Conservation (phyloP, 192 early-diverging fungal genomes). For the Mortierella antarctica region DNA sequence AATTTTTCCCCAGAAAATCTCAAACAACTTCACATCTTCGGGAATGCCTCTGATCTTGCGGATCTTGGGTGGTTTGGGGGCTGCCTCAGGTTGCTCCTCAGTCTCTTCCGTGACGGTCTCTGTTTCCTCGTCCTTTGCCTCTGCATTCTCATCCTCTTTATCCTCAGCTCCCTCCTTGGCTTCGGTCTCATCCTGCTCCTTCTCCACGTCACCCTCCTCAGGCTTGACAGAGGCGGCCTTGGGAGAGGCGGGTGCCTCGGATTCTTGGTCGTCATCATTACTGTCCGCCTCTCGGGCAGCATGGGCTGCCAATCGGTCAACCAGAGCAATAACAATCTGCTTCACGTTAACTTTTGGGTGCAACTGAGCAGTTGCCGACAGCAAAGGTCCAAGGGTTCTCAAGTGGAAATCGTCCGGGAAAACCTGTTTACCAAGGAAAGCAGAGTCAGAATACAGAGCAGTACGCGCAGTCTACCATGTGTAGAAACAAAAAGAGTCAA, state of each 20-base stretch:
- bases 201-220: constrained; percentile 17
- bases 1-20: constrained; percentile 97
- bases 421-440: constrained; percentile 60
- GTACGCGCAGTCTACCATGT: not conserved
- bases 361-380: constrained; percentile 91
- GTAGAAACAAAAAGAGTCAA: too few species aligned
- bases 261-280: constrained; percentile 56
- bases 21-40: constrained; percentile 90
- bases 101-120: constrained; percentile 27
- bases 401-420: constrained; percentile 98
- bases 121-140: constrained; percentile 25
- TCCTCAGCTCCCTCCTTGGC: constrained; percentile 12
- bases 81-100: constrained; percentile 39
- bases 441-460: not conserved
- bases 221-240: constrained; percentile 19
- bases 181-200: constrained; percentile 1
- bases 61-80: constrained; percentile 47
- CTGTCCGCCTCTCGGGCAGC: constrained; percentile 82
- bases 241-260: constrained; percentile 40
- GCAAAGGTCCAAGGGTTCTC: constrained; percentile 86
- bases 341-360: constrained; percentile 96
- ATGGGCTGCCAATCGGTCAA: constrained; percentile 94
- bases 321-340: constrained; percentile 93
- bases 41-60: constrained; percentile 81
- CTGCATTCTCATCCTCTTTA: constrained; percentile 19